Evolutionary conservation across 2,329 filamentous ascomycete species (phyloP).

Genomic region (Ceratocystis cacaofunesta): DNA sequence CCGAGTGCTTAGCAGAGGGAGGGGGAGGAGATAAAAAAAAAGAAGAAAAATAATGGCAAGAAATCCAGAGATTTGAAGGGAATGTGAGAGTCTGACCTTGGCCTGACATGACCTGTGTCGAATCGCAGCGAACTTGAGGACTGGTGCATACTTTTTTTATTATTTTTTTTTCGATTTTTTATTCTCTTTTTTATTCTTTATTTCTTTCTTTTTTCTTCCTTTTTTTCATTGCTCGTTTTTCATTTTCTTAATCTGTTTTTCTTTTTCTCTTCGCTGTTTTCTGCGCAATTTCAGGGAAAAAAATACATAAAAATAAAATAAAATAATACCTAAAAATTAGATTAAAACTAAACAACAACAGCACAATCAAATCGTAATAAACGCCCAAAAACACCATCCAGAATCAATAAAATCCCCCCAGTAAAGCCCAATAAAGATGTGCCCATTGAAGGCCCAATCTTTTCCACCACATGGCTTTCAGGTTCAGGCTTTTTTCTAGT

Average conservation of each 20-base stretch:
- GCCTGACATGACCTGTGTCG: neutral
- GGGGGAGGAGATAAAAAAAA: neutral
- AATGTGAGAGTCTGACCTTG: neutral
- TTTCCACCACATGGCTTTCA: neutral
- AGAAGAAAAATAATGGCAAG: neutral
- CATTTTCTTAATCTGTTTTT: neutral
- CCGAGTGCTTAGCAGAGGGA: neutral
- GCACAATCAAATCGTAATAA: neutral
- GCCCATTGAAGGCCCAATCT: neutral
- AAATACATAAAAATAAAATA: neutral
- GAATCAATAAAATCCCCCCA: too few relatives aligned
- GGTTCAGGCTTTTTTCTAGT: too few relatives aligned
- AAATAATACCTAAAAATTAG: neutral
- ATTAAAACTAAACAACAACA: neutral
- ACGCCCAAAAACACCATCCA: neutral
- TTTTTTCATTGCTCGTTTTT: neutral
- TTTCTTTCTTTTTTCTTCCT: neutral
- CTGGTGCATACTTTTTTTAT: too few relatives aligned
- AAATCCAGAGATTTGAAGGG: neutral
- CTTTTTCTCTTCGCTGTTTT: neutral
- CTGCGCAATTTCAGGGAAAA: neutral
- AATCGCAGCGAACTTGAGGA: neutral
- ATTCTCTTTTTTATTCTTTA: too few relatives aligned
- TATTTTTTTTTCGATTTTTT: too few relatives aligned
- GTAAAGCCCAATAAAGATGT: too few relatives aligned